Base-by-base conservation (phyloP, 495 filamentous ascomycete species). In the Annulohypoxylon nitens region DNA sequence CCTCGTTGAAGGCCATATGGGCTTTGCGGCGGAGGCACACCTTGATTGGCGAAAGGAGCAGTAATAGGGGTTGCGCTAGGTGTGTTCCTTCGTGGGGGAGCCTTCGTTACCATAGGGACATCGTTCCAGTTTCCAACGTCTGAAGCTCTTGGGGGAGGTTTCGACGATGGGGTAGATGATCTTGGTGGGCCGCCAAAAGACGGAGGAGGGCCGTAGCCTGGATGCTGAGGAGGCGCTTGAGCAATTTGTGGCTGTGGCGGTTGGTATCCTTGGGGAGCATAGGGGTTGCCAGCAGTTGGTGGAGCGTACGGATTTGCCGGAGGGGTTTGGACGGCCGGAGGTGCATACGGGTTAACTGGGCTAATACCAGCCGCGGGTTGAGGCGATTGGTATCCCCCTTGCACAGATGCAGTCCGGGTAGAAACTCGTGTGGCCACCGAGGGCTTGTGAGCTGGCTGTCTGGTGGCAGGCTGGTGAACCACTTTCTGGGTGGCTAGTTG, bases 41-140 rank as follows among this genome's bases (percentile, higher is more conserved):
- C 80, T 73, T 84, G 91, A 76, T 88, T 89, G 10, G 88, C 85
- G 82, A 94, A 94, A 12, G 92, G 89, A 33, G 90, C 86, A 51
- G 83, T 87, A 58, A 93, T 87, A 12, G 90, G 79, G 25, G 82
- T 82, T 54, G 87, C 79, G 43, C 86, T 88, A 33, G 94, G 94
- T 10, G 94, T 97, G 41, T 84, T 86, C 75, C 90, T 86, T 63
- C 94, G 88, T 10, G 86, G 83, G 26, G 91, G 88, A 45, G 91
- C 84, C 78, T 95, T 97, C 33, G 89, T 86, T 30, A 97, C 93
- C 73, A 97, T 89, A 0, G 96, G 96, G 64, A 95, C 90, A 81
- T 99, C 96, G 73, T 99, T 99, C 96, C 96, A 99, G 61, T 91
- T 91, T 37, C 89, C 88, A 47, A 89, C 88, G 66, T 92, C 90